A percentile compares a stretch with the other conserved stretches of the same genome.
These are phyloP conservation scores for Mucor saturninus DNA, from an alignment of 371 early-diverging fungal species.

Conservation along the genomic window DNA sequence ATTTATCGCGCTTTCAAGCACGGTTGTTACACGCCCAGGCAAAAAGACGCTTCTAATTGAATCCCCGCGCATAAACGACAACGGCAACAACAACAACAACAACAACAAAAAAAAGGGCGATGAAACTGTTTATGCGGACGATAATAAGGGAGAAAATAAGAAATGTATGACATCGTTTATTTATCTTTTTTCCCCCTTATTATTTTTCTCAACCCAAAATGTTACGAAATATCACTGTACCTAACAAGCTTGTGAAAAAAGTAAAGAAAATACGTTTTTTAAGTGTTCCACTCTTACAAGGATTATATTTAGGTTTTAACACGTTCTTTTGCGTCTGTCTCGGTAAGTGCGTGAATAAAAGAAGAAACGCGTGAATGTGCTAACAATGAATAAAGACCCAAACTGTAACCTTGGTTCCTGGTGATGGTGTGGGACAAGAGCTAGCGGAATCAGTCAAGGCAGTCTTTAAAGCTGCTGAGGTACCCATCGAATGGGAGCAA, in stretches of 20 bases:
- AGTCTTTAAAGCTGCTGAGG: slow-evolving; percentile 90
- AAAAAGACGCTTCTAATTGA: no score
- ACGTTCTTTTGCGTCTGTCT: slow-evolving; percentile 9
- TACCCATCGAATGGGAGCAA: slow-evolving; percentile 95
- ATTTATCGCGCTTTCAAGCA: no score
- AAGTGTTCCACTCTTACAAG: background rate
- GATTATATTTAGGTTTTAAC: background rate
- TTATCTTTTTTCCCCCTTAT: no score
- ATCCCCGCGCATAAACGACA: no score
- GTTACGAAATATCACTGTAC: no score
- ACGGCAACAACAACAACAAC: no score
- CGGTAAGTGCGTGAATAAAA: background rate
- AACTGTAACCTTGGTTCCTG: slow-evolving; percentile 92
- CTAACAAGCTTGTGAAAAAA: background rate
- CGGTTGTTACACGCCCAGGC: no score
- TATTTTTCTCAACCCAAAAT: no score
- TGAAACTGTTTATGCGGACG: no score
- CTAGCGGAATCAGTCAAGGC: slow-evolving; percentile 88
- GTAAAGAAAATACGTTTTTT: background rate
- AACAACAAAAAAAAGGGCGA: no score
- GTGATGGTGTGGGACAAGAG: slow-evolving; percentile 97
- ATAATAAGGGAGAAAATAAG: no score
- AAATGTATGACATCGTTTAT: no score
- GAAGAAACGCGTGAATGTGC: background rate
- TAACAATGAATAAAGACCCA: slow-evolving; percentile 1